Conservation (phyloP, 345 rosid species). For the Moringa oleifera region DNA sequence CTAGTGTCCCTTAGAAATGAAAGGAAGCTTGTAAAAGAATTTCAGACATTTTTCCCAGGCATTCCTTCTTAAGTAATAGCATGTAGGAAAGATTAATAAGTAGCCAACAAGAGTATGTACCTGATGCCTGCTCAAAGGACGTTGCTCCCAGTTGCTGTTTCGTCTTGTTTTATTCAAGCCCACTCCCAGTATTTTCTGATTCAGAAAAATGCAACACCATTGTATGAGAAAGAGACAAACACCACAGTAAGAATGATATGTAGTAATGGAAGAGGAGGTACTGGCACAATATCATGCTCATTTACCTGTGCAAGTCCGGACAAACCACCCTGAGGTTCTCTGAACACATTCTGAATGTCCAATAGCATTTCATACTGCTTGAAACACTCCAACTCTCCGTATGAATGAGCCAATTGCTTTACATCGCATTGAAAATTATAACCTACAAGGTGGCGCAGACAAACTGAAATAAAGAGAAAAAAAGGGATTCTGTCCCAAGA, state of each 20-base stretch:
- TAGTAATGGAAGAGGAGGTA: neutral
- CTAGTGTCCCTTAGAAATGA: too few species aligned
- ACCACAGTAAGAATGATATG: neutral
- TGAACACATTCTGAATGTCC: constrained; percentile 73
- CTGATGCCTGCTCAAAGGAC: constrained; percentile 79
- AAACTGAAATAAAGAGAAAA: neutral
- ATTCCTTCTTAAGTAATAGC: neutral
- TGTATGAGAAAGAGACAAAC: neutral
- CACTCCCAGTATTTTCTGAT: constrained; percentile 80
- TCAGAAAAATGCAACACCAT: constrained; percentile 3
- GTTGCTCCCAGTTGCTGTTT: constrained; percentile 82
- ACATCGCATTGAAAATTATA: constrained; percentile 82
- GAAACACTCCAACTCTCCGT: constrained; percentile 70
- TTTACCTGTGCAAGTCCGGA: constrained; percentile 80
- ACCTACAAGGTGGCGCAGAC: constrained; percentile 36
- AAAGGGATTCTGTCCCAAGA: neutral
- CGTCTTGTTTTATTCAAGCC: constrained; percentile 87
- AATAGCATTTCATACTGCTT: constrained; percentile 76
- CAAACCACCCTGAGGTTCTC: constrained; percentile 68
- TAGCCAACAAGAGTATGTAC: constrained; percentile 25
- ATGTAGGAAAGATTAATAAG: neutral
- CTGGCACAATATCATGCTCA: constrained; percentile 4
- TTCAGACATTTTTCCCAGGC: too few species aligned
- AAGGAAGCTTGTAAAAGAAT: too few species aligned
- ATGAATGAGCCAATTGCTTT: constrained; percentile 57